These are phyloP conservation scores for Hypoxylon cercidicola DNA, from an alignment of 495 filamentous ascomycete genomes.

Conservation along the genomic window DNA sequence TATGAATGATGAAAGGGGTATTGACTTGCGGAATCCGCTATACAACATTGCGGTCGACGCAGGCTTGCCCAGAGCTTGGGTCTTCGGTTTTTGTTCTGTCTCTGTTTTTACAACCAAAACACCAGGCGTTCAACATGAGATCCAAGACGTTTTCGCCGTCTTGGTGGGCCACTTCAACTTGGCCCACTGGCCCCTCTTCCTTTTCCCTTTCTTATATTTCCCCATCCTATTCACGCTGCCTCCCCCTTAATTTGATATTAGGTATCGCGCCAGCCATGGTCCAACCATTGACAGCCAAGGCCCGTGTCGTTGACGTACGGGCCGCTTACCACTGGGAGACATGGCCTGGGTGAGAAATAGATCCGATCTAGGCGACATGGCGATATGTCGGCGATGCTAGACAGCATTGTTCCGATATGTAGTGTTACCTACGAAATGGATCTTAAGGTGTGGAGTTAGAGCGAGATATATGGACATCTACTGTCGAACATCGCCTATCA, in stretches of 20 bases:
- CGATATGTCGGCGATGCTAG: constrained; percentile 11
- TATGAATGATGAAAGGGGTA: constrained; percentile 39
- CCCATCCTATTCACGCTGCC: constrained; percentile 5
- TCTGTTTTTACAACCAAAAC: constrained; percentile 87
- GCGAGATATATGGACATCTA: constrained; percentile 10
- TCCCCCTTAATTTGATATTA: constrained; percentile 6
- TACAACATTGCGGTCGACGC: constrained; percentile 61
- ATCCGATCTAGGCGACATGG: constrained; percentile 21
- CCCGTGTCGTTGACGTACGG: constrained; percentile 1
- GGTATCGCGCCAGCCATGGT: not conserved
- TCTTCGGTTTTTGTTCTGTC: constrained; percentile 65
- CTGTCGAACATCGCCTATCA: not conserved
- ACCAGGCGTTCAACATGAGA: constrained; percentile 79
- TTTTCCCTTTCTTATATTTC: constrained; percentile 47
- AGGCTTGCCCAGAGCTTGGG: constrained; percentile 55
- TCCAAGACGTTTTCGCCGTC: constrained; percentile 75
- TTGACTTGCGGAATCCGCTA: constrained; percentile 48
- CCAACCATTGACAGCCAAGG: constrained; percentile 14
- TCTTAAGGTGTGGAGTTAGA: constrained; percentile 3
- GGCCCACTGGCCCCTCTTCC: constrained; percentile 56
- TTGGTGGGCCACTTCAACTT: constrained; percentile 76
- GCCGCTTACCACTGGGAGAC: constrained; percentile 6
- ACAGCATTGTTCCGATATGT: constrained; percentile 13
- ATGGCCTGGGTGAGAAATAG: constrained; percentile 17
- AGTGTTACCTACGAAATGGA: constrained; percentile 4